phyloP scores from a whole-genome alignment of 169 alveolate species.

The Theileria equi region DNA sequence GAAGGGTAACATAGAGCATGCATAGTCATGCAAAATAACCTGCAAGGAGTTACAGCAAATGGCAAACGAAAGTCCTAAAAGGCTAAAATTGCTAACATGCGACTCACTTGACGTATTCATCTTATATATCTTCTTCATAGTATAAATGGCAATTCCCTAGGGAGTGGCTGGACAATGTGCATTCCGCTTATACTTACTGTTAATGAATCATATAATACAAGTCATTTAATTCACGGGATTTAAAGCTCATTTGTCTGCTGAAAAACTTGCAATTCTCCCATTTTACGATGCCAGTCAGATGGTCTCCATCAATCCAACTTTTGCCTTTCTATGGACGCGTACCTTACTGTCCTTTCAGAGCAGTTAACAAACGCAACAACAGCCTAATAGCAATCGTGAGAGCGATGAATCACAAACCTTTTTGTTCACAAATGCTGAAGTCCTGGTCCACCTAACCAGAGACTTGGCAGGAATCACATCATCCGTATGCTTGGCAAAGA shows the following conservation, averaged over 20 bases:
- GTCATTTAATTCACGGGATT: too few species aligned
- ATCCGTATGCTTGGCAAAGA: constrained; percentile 8
- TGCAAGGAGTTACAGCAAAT: too few species aligned
- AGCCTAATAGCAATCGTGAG: neutral
- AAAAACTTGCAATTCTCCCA: too few species aligned
- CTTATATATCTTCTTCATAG: neutral
- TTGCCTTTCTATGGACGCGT: constrained; percentile 19
- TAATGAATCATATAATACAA: too few species aligned
- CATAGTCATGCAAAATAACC: too few species aligned
- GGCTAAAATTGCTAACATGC: too few species aligned
- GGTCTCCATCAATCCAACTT: constrained; percentile 1
- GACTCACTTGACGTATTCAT: neutral
- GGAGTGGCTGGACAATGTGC: neutral
- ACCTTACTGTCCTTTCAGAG: constrained; percentile 14
- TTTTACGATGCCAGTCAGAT: too few species aligned
- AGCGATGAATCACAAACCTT: constrained; percentile 9
- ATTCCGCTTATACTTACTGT: neutral
- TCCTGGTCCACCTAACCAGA: constrained; percentile 34
- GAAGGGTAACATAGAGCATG: too few species aligned
- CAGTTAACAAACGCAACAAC: constrained; percentile 46
- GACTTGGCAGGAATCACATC: constrained; percentile 16
- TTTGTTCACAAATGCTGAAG: constrained; percentile 28
- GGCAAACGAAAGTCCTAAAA: too few species aligned
- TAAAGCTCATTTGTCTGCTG: neutral
- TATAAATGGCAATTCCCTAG: neutral